phyloP scores from a whole-genome alignment of 257 asterid genomes.

The Solanum tarijense region DNA sequence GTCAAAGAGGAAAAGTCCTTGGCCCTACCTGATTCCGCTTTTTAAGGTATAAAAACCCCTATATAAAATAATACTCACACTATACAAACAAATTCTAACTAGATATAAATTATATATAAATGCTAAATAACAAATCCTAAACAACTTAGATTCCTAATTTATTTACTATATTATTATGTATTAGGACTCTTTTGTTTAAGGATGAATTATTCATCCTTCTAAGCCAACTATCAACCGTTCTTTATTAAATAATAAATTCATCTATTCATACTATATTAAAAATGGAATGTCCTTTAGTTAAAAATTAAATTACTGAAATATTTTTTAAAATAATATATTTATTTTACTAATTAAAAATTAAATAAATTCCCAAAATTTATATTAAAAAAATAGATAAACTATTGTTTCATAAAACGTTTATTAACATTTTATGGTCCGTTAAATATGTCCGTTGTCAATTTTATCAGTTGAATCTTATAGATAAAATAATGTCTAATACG shows the following conservation, averaged over 20 bases:
- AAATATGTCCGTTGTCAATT: background rate
- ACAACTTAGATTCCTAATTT: background rate
- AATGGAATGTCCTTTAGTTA: background rate
- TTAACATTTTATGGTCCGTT: background rate
- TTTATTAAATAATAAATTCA: no score
- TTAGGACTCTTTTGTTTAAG: background rate
- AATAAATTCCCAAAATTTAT: no score
- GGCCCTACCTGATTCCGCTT: no score
- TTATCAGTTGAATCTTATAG: rapidly evolving
- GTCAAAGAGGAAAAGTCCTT: no score
- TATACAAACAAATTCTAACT: no score
- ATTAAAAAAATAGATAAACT: background rate
- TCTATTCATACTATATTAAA: background rate
- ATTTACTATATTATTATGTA: background rate
- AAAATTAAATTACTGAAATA: no score
- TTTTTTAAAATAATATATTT: no score
- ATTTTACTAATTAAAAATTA: background rate
- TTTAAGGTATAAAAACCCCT: no score
- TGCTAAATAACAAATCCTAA: background rate
- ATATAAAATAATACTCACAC: no score
- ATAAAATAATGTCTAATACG: background rate
- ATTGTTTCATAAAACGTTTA: background rate
- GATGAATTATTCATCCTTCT: no score
- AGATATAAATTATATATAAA: background rate
- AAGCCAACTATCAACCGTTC: background rate